Evolutionary conservation across 768 basidiomycete genomes (phyloP).

Genomic region (Leccinum pellstonianum): DNA sequence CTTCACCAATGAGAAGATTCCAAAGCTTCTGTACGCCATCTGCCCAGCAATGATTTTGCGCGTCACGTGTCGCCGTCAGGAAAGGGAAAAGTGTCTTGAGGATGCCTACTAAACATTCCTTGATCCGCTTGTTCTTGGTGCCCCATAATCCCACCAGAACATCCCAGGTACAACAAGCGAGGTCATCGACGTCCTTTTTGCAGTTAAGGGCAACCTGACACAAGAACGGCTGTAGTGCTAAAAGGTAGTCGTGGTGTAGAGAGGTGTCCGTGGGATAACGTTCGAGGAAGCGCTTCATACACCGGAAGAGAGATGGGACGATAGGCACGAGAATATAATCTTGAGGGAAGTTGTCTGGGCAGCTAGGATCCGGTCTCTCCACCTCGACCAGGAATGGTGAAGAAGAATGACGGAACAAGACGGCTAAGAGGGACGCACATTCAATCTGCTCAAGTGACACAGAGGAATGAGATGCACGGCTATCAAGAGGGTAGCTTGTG

Average conservation of each 20-base stretch:
- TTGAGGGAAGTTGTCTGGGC: slow-evolving; percentile 35
- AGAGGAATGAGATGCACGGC: slow-evolving; percentile 26
- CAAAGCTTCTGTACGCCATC: slow-evolving; percentile 53
- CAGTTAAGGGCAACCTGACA: slow-evolving; percentile 78
- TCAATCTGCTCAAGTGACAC: slow-evolving; percentile 66
- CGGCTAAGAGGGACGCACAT: slow-evolving; percentile 60
- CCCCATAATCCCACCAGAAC: slow-evolving; percentile 70
- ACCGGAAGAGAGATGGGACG: slow-evolving; percentile 52
- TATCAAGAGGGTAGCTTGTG: slow-evolving; percentile 23
- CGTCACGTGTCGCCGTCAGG: slow-evolving; percentile 42
- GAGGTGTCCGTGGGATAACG: slow-evolving; percentile 72
- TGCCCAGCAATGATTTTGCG: slow-evolving; percentile 38
- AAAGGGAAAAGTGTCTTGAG: slow-evolving; percentile 74
- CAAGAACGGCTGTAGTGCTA: slow-evolving; percentile 65
- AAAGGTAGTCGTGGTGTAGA: slow-evolving; percentile 73
- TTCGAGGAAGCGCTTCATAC: slow-evolving; percentile 61
- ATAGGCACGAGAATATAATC: slow-evolving; percentile 17
- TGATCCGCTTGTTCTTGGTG: slow-evolving; percentile 71
- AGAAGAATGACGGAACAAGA: slow-evolving; percentile 56
- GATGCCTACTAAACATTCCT: slow-evolving; percentile 77
- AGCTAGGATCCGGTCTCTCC: slow-evolving; percentile 21
- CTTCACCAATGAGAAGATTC: slow-evolving; percentile 58
- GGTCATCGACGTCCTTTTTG: slow-evolving; percentile 52
- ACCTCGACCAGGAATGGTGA: slow-evolving; percentile 55
- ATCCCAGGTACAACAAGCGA: slow-evolving; percentile 65